These are phyloP conservation scores for Penicillium occitanis DNA, from an alignment of 2,329 filamentous ascomycete species.

Conservation along the genomic window DNA sequence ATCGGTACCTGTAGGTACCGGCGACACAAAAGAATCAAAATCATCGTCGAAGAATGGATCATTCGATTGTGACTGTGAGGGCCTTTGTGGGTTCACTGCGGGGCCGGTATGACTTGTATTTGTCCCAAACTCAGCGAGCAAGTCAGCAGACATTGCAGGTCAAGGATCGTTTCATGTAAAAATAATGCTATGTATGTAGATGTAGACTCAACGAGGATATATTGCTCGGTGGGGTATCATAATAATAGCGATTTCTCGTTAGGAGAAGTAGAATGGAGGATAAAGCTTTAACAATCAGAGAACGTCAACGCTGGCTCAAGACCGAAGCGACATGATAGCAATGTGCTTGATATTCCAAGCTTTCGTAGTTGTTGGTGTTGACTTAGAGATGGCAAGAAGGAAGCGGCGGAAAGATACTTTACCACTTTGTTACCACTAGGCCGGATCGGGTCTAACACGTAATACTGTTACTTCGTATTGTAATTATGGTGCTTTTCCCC, in stretches of 20 bases:
- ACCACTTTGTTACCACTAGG: background rate
- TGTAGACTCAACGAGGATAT: background rate
- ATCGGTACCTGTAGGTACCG: slow-evolving; percentile 1
- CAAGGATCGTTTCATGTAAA: background rate
- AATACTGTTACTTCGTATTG: background rate
- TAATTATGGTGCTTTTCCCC: slow-evolving; percentile 8
- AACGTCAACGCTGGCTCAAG: background rate
- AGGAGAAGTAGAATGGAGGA: background rate
- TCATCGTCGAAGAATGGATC: slow-evolving; percentile 18
- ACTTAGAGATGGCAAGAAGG: background rate
- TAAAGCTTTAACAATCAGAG: background rate
- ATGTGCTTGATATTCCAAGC: background rate
- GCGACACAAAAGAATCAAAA: slow-evolving; percentile 20
- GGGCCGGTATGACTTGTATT: slow-evolving; percentile 4
- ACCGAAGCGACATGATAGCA: background rate
- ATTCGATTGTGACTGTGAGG: background rate
- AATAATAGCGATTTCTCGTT: background rate
- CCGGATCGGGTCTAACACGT: background rate
- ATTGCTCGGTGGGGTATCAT: background rate
- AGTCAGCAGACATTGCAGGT: slow-evolving; percentile 53
- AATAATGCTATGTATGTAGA: background rate
- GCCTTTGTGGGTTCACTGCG: background rate
- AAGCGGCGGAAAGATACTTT: slow-evolving; percentile 2
- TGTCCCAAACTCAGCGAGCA: slow-evolving; percentile 53
- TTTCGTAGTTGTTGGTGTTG: background rate